Evolutionary conservation across 2,329 filamentous ascomycete genomes (phyloP).

Genomic region (Fonsecaea nubica): DNA sequence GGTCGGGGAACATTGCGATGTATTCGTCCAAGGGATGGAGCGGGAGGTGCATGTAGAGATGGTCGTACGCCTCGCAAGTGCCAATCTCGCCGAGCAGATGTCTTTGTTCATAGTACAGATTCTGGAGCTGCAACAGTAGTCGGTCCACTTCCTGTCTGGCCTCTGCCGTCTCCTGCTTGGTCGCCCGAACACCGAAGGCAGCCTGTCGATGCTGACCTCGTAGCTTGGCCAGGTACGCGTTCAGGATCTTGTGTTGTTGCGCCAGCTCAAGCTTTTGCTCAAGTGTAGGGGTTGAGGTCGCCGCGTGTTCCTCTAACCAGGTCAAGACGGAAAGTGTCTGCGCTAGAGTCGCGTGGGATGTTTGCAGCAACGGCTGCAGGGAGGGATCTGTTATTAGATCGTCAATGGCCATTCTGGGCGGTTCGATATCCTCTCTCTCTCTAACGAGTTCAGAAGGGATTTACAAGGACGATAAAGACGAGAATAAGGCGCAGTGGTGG

Average conservation of each 20-base stretch:
- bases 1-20: constrained; percentile 75
- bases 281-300: constrained; percentile 55
- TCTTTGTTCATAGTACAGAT: constrained; percentile 93
- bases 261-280: constrained; percentile 64
- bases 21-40: constrained; percentile 86
- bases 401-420: constrained; percentile 58
- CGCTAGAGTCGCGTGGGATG: constrained; percentile 73
- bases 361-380: constrained; percentile 72
- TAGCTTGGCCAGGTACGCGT: constrained; percentile 78
- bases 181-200: constrained; percentile 79
- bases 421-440: not conserved
- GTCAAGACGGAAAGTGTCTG: constrained; percentile 68
- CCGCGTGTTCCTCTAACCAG: constrained; percentile 62
- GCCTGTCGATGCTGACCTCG: constrained; percentile 84
- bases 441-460: not conserved
- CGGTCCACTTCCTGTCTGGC: constrained; percentile 89
- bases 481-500: not conserved
- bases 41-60: constrained; percentile 85
- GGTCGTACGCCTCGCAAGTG: constrained; percentile 89
- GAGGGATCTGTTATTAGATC: constrained; percentile 68
- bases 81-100: constrained; percentile 88
- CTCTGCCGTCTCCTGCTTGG: constrained; percentile 84
- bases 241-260: constrained; percentile 79
- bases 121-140: constrained; percentile 90
- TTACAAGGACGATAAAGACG: not conserved